These are phyloP conservation scores for Cymbomonas tetramitiformis DNA, from an alignment of 139 green algal genomes.

Conservation along the genomic window DNA sequence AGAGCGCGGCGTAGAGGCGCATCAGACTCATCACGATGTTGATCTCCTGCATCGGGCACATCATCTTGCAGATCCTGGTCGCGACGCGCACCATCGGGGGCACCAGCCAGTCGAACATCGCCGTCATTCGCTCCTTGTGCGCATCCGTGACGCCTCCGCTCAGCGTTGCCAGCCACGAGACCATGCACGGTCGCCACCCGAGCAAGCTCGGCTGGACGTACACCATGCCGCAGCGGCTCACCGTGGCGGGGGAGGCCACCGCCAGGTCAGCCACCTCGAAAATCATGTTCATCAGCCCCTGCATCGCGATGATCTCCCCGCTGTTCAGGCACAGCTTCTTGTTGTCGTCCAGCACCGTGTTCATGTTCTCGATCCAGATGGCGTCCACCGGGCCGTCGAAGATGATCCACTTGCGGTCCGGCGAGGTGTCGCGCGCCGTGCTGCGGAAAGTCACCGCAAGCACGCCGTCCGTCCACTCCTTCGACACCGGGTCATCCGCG, in stretches of 20 bases:
- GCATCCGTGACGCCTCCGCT: conserved; percentile 10
- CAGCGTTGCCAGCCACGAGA: conserved; percentile 34
- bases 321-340: conserved; percentile 65
- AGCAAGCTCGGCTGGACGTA: conserved; percentile 29
- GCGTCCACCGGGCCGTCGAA: conserved; percentile 58
- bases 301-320: conserved; percentile 61
- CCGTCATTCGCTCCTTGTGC: conserved; percentile 11
- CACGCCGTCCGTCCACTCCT: conserved; percentile 67
- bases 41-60: conserved; percentile 43
- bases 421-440: conserved; percentile 35
- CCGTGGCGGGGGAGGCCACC: conserved; percentile 28
- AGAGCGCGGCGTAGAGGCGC: conserved; percentile 25
- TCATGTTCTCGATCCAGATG: conserved; percentile 49
- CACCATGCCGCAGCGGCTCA: conserved; percentile 32
- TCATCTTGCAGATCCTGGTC: conserved; percentile 37
- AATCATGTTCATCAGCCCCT: conserved; percentile 32
- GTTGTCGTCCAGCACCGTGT: conserved; percentile 62
- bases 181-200: conserved; percentile 30
- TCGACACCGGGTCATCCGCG: conserved; percentile 34
- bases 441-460: conserved; percentile 54
- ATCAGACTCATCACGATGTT: conserved; percentile 40
- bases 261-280: conserved; percentile 34
- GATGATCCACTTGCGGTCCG: conserved; percentile 43
- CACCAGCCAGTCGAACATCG: conserved; percentile 50
- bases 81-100: conserved; percentile 38